These are phyloP conservation scores for Trichoderma aggressivum DNA, from an alignment of 2,329 filamentous ascomycete genomes.

Conservation along the genomic window DNA sequence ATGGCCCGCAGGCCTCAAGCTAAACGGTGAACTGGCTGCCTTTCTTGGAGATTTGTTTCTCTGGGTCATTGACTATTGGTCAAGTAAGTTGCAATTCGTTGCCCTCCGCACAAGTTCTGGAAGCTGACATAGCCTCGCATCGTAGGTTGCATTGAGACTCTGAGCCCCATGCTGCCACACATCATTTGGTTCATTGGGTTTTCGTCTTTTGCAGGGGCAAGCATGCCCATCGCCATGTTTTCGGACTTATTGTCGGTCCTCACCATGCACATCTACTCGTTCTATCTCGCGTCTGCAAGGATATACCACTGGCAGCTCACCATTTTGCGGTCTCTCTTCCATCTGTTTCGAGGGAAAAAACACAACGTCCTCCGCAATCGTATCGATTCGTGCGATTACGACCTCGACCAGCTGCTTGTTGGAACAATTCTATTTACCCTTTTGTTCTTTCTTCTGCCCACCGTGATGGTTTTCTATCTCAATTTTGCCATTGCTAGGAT, in stretches of 20 bases:
- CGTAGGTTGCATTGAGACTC: slow-evolving; percentile 68
- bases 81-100: slow-evolving; percentile 53
- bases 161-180: slow-evolving; percentile 77
- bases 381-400: slow-evolving; percentile 98
- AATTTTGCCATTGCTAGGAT: slow-evolving; percentile 94
- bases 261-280: slow-evolving; percentile 95
- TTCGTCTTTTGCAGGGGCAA: slow-evolving; percentile 91
- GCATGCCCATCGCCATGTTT: slow-evolving; percentile 93
- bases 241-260: slow-evolving; percentile 89
- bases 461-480: slow-evolving; percentile 92
- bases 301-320: slow-evolving; percentile 99
- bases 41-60: slow-evolving; percentile 94
- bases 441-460: slow-evolving; percentile 90
- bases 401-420: slow-evolving; percentile 91
- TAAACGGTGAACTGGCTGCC: slow-evolving; percentile 89
- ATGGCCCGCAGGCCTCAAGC: slow-evolving; percentile 89
- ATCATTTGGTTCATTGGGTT: slow-evolving; percentile 92
- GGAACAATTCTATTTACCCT: slow-evolving; percentile 96
- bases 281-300: slow-evolving; percentile 92
- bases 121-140: slow-evolving; percentile 25
- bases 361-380: slow-evolving; percentile 94
- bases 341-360: slow-evolving; percentile 96
- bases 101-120: neutral
- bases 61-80: slow-evolving; percentile 99
- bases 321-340: slow-evolving; percentile 95